A percentile compares a stretch with the other conserved stretches of the same genome.
These are phyloP conservation scores for Hypholoma fasciculare DNA, from an alignment of 768 basidiomycete species.

Conservation along the genomic window DNA sequence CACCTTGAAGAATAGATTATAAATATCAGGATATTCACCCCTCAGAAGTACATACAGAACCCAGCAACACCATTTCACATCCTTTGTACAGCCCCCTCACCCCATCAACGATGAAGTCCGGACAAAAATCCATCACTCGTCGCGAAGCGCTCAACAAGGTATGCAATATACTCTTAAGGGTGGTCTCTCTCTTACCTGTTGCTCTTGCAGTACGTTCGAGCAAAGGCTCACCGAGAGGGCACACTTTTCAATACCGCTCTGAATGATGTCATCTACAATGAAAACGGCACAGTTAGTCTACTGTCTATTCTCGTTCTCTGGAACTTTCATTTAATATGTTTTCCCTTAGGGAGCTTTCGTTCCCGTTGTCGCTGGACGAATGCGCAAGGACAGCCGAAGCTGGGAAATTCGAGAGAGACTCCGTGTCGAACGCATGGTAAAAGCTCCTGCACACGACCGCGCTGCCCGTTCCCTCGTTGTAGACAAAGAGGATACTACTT, in stretches of 20 bases:
- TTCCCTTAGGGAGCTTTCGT: not conserved
- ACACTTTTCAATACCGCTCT: constrained; percentile 13
- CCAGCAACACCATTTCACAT: not conserved
- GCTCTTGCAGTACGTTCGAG: constrained; percentile 13
- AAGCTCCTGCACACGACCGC: not conserved
- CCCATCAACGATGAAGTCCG: constrained; percentile 6
- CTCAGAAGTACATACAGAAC: not conserved
- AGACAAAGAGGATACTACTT: constrained; percentile 17
- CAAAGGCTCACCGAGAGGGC: constrained; percentile 20
- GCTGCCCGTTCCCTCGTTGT: constrained; percentile 3
- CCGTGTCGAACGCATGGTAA: not conserved
- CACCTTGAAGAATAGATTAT: too few species aligned
- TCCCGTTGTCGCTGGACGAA: not conserved
- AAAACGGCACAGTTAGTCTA: constrained; percentile 7
- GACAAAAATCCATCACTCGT: constrained; percentile 1
- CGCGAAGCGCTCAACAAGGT: constrained; percentile 14
- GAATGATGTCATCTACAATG: not conserved
- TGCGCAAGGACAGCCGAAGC: not conserved
- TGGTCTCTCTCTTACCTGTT: not conserved
- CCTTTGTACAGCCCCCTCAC: not conserved
- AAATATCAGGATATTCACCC: not conserved
- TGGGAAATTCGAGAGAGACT: not conserved
- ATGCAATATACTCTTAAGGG: not conserved
- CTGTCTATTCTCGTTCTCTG: not conserved
- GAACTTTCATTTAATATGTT: not conserved